Percentiles rank a stretch among this genome's conserved stretches.
Conservation (phyloP, 176 grass and related monocot species). For the Elymus sibiricus region DNA sequence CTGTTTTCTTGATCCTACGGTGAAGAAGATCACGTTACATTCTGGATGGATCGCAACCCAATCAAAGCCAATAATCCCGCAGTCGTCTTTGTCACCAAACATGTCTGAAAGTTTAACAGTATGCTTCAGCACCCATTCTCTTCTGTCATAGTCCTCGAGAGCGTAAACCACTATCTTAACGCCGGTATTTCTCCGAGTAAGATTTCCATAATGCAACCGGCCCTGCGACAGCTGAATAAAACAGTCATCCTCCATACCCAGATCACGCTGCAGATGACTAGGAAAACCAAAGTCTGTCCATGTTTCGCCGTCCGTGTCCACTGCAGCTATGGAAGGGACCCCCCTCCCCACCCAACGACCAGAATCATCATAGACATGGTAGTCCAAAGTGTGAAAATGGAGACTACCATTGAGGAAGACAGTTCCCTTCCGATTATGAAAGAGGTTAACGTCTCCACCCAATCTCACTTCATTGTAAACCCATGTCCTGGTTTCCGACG, state of each 20-base stretch:
- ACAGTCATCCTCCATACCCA: not conserved
- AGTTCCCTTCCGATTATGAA: not conserved
- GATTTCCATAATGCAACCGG: not conserved
- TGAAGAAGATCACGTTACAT: not conserved
- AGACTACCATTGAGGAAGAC: not conserved
- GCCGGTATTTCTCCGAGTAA: not conserved
- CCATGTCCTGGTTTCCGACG: too few relatives aligned
- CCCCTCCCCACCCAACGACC: too few relatives aligned
- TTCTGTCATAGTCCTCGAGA: not conserved
- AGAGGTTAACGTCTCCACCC: not conserved
- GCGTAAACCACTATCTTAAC: not conserved
- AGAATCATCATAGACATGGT: not conserved
- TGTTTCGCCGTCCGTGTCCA: not conserved
- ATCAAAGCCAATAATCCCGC: not conserved
- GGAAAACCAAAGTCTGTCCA: not conserved
- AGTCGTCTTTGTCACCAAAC: not conserved
- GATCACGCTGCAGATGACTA: not conserved
- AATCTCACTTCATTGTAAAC: too few relatives aligned
- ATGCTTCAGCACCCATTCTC: not conserved
- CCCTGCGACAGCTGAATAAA: not conserved
- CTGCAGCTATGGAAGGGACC: not conserved
- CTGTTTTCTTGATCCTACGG: not conserved
- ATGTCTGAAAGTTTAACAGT: not conserved
- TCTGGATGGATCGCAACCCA: not conserved
- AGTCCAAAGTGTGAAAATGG: too few relatives aligned